Evolutionary conservation across 192 early-diverging fungal genomes (phyloP).

Genomic region (Geosiphon pyriformis): DNA sequence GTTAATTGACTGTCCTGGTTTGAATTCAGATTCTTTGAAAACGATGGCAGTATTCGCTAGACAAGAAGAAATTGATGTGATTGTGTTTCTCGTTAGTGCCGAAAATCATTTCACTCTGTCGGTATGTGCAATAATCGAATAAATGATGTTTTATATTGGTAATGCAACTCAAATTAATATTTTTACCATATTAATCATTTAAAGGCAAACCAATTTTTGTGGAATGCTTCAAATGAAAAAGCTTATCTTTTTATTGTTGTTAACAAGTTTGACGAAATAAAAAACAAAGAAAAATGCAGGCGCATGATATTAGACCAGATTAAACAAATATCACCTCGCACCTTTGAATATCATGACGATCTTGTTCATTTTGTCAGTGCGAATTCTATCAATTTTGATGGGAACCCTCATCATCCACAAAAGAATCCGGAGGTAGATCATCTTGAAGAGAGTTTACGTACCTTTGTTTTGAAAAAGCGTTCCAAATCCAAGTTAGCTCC

Average conservation of each 20-base stretch:
- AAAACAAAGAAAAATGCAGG: slow-evolving; percentile 90
- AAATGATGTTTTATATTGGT: background rate
- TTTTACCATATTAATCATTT: slow-evolving; percentile 12
- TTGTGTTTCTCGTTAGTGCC: slow-evolving; percentile 98
- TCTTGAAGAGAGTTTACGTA: slow-evolving; percentile 81
- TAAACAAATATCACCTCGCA: slow-evolving; percentile 86
- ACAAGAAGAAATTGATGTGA: slow-evolving; percentile 98
- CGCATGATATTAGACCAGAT: slow-evolving; percentile 96
- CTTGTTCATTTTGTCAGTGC: slow-evolving; percentile 97
- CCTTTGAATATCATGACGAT: slow-evolving; percentile 82
- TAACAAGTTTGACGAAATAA: slow-evolving; percentile 94
- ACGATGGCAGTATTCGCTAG: slow-evolving; percentile 95
- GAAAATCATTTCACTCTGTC: slow-evolving; percentile 99
- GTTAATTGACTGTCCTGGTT: slow-evolving; percentile 95
- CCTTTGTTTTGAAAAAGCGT: slow-evolving; percentile 94
- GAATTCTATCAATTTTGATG: slow-evolving; percentile 36
- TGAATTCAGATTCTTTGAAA: slow-evolving; percentile 97
- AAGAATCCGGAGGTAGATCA: slow-evolving; percentile 58
- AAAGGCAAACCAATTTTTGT: slow-evolving; percentile 93
- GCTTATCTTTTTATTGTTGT: slow-evolving; percentile 98
- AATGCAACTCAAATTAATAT: background rate
- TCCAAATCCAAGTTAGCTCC: slow-evolving; percentile 91
- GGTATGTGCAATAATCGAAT: slow-evolving; percentile 39
- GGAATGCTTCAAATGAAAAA: slow-evolving; percentile 97
- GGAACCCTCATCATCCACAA: slow-evolving; percentile 12